Conservation (phyloP, 306 rosid genomes). For the Astragalus glycyphyllos region DNA sequence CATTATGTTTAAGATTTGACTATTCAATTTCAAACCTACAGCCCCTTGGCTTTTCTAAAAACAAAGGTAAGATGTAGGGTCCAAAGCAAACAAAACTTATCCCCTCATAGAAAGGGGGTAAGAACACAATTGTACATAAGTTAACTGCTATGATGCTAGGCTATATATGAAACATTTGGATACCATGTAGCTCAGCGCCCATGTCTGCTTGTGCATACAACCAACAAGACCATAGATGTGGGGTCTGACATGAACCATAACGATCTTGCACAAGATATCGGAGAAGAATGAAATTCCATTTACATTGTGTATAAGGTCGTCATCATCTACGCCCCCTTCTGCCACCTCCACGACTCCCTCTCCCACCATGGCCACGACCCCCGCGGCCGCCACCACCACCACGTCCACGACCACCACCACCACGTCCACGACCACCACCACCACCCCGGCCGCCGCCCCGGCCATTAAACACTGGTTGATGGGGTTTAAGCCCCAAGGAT, state of each 20-base stretch:
- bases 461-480: slow-evolving; percentile 38
- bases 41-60: too few species aligned
- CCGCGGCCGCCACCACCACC: slow-evolving; percentile 52
- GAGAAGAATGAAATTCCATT: slow-evolving; percentile 19
- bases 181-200: slow-evolving; percentile 25
- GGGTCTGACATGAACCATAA: neutral
- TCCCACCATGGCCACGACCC: slow-evolving; percentile 48
- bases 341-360: slow-evolving; percentile 39
- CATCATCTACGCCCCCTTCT: slow-evolving; percentile 53
- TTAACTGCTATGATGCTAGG: neutral
- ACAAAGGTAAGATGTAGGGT: too few species aligned
- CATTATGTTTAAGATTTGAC: too few species aligned
- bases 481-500: slow-evolving; percentile 63
- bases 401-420: slow-evolving; percentile 23
- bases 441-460: slow-evolving; percentile 57
- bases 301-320: neutral
- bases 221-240: neutral
- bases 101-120: neutral
- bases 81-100: too few species aligned
- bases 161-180: slow-evolving; percentile 13
- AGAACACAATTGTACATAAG: slow-evolving; percentile 6
- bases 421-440: slow-evolving; percentile 55
- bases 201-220: slow-evolving; percentile 7
- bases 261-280: neutral
- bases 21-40: too few species aligned